Evolutionary conservation across 768 basidiomycete genomes (phyloP), one percentile per base, ranked within the genome.

Genomic region (Pisolithus sp.): DNA sequence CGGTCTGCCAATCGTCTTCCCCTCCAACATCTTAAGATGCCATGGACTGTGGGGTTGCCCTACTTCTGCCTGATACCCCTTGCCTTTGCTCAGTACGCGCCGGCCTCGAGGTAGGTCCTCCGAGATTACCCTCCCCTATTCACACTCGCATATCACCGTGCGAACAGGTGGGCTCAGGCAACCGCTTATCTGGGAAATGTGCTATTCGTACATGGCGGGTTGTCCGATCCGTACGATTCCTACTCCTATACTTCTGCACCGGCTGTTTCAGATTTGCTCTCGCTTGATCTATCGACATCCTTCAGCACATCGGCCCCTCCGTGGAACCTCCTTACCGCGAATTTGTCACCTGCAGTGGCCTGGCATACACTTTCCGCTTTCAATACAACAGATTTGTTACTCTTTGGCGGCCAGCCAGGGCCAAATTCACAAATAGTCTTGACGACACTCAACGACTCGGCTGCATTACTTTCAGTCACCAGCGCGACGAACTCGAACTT

Each of bases 81-180:
- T 31, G 62, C 37, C 9, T 12, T 59, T 41, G 60, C 66, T 13
- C 60, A 58, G 43, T 64, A 66, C 40, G 46, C 43, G 20, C 68
- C 66, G 38, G 45, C 51, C 12, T 53, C 66, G 30, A 68, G 66
- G 66, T 49, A 53, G 52, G 60, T 30, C 13, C 51, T 3, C 23
- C 10, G 13, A 30, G 7, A 21, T 17, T n/a, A 18, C 23, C 2
- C 6, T 7, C 28, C 15, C 5, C 20, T 28, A 7, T 8, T 28
- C n/a, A 39, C 6, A 26, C 41, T 45, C 50, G 40, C 17, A 18
- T 30, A 56, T 59, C 30, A 63, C 37, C 26, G n/a, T 23, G 15
- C 10, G 31, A 37, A 20, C 41, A 93, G 93, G 73, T 95, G 93
- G 93, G 93, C 85, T 26, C 89, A 91, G 56, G 86, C 88, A 5